These are phyloP conservation scores for Saitozyma podzolica DNA, from an alignment of 768 basidiomycete species.

Conservation along the genomic window DNA sequence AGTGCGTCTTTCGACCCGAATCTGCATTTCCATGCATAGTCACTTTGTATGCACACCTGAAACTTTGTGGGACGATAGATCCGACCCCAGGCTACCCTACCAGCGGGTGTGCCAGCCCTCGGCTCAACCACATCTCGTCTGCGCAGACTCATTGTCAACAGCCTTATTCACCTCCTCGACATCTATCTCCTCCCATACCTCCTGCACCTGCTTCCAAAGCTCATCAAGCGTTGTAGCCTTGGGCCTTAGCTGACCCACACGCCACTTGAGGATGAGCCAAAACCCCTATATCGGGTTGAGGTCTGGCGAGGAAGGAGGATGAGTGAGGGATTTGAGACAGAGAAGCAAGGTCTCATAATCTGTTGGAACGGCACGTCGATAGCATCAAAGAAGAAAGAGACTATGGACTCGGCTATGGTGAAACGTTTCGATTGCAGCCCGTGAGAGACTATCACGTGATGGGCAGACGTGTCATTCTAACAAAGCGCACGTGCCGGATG, in stretches of 20 bases:
- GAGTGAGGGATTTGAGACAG: conserved; percentile 61
- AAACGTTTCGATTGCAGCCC: too few relatives aligned
- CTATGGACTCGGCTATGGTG: too few relatives aligned
- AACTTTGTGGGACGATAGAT: too few relatives aligned
- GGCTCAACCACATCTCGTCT: not conserved
- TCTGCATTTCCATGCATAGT: not conserved
- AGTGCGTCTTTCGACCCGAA: too few relatives aligned
- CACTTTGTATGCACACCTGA: too few relatives aligned
- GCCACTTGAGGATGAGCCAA: not conserved
- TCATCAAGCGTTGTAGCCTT: conserved; percentile 2
- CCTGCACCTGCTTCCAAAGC: conserved; percentile 1
- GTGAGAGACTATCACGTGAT: too few relatives aligned
- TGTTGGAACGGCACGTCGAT: too few relatives aligned
- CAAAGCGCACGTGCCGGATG: conserved; percentile 84
- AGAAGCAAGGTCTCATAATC: too few relatives aligned
- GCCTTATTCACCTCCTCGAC: conserved; percentile 2
- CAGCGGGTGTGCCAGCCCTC: not conserved
- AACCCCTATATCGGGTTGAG: not conserved
- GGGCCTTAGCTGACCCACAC: not conserved
- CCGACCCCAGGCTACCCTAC: not conserved
- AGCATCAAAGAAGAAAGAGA: too few relatives aligned
- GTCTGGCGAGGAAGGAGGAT: not conserved
- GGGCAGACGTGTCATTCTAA: too few relatives aligned
- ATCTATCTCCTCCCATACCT: conserved; percentile 2
- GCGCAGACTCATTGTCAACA: not conserved